A percentile compares a stretch with the other conserved stretches of the same genome.
Conservation (phyloP, 768 basidiomycete genomes). For the Rhodosporidiobolus sp. region DNA sequence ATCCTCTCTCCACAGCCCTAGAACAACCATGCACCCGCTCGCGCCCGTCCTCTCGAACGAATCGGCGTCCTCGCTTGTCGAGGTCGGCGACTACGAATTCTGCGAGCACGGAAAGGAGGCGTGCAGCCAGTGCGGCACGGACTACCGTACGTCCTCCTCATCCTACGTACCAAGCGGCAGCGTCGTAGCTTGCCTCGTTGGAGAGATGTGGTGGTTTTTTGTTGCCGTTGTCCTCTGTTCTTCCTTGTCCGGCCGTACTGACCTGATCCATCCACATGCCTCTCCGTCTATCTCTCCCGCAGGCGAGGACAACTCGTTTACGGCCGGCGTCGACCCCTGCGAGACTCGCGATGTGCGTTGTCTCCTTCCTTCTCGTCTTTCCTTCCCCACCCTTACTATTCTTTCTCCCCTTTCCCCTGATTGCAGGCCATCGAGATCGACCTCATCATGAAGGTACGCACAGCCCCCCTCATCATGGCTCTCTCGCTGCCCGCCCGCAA, state of each 20-base stretch:
- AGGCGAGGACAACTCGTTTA: slow-evolving; percentile 37
- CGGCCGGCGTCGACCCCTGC: neutral
- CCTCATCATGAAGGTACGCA: slow-evolving; percentile 7
- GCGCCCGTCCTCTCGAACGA: slow-evolving; percentile 22
- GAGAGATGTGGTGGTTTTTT: neutral
- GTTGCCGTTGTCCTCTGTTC: too few species aligned
- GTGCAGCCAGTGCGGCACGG: slow-evolving; percentile 15
- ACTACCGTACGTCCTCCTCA: slow-evolving; percentile 2
- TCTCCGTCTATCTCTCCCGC: neutral
- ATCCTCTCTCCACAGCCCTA: neutral
- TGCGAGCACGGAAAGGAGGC: slow-evolving; percentile 23
- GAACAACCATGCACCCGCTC: slow-evolving; percentile 21
- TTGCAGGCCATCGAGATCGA: slow-evolving; percentile 12
- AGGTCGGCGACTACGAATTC: slow-evolving; percentile 26
- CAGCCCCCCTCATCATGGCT: neutral
- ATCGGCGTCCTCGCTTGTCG: slow-evolving; percentile 10
- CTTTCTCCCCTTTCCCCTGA: neutral
- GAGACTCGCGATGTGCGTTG: neutral
- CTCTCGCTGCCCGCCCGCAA: neutral
- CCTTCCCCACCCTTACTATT: neutral
- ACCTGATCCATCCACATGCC: neutral
- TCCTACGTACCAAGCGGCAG: too few species aligned
- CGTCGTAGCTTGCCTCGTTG: neutral
- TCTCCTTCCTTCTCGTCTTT: neutral
- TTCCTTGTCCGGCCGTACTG: too few species aligned